Percentiles rank a stretch among this genome's conserved stretches.
These are phyloP conservation scores for Sphaerobolus stellatus DNA, from an alignment of 1,284 basidiomycete species.

Conservation along the genomic window DNA sequence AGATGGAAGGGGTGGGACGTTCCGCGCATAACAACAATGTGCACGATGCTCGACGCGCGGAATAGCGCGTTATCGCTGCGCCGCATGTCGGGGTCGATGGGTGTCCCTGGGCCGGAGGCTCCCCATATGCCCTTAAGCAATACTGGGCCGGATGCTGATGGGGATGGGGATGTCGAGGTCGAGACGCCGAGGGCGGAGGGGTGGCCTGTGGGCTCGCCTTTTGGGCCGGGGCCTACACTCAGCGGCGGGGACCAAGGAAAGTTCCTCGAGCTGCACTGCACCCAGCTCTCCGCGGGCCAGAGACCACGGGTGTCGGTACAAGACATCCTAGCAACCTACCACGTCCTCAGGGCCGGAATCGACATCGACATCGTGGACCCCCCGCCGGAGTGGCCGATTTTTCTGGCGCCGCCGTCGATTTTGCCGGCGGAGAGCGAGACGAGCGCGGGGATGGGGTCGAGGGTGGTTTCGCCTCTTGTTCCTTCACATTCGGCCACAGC, in stretches of 20 bases:
- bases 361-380: constrained; percentile 57
- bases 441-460: too few relatives aligned
- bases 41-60: constrained; percentile 65
- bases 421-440: too few relatives aligned
- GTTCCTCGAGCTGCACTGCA: constrained; percentile 9
- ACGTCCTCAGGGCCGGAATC: constrained; percentile 65
- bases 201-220: not conserved
- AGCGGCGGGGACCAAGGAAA: not conserved
- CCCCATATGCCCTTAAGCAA: not conserved
- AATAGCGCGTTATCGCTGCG: constrained; percentile 40
- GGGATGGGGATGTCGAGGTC: not conserved
- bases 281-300: constrained; percentile 19
- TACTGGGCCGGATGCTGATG: not conserved
- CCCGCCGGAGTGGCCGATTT: constrained; percentile 47
- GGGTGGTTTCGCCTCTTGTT: too few relatives aligned
- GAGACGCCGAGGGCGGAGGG: not conserved
- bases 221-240: not conserved
- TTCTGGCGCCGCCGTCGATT: constrained; percentile 35
- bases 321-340: constrained; percentile 67
- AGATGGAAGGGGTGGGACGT: constrained; percentile 70
- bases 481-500: constrained; percentile 19
- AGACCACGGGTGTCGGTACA: constrained; percentile 57
- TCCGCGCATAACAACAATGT: constrained; percentile 68
- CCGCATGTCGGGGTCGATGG: not conserved
- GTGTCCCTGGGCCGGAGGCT: constrained; percentile 3